These are phyloP conservation scores for Verticillium isaacii DNA, from an alignment of 2,329 filamentous ascomycete species.

Conservation along the genomic window DNA sequence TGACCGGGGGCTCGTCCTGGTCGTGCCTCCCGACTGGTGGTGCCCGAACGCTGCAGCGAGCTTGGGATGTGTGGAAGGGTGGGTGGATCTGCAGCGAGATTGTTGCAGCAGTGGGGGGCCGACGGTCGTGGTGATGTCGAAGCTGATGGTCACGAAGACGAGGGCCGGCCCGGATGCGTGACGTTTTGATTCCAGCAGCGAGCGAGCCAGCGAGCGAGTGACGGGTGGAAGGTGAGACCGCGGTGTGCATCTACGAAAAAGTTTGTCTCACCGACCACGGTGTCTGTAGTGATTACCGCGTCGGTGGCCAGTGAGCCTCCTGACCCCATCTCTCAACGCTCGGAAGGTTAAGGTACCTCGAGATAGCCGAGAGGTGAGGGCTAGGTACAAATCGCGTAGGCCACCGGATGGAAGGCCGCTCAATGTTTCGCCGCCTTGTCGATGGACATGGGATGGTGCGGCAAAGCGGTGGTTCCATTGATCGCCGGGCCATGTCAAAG, in stretches of 20 bases:
- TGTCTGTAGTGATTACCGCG: no score
- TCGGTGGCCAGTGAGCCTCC: no score
- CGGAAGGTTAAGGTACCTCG: no score
- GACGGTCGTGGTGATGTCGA: not conserved
- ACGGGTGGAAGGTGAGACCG: no score
- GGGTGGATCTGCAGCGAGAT: not conserved
- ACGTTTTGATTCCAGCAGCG: not conserved
- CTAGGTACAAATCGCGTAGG: no score
- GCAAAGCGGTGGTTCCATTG: not conserved
- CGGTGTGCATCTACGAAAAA: no score
- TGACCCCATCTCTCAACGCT: no score
- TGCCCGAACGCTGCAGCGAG: not conserved
- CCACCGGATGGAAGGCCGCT: no score
- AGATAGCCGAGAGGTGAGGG: no score
- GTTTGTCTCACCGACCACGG: no score
- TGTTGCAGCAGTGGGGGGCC: not conserved
- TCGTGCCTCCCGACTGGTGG: not conserved
- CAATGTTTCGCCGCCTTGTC: no score
- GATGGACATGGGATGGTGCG: not conserved
- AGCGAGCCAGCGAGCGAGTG: no score
- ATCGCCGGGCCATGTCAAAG: not conserved
- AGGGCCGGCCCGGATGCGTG: not conserved
- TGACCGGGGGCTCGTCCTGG: not conserved
- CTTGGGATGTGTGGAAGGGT: not conserved
- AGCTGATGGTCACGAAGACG: not conserved